These are phyloP conservation scores for Penicillium concentricum DNA, from an alignment of 2,329 filamentous ascomycete species.

Conservation along the genomic window DNA sequence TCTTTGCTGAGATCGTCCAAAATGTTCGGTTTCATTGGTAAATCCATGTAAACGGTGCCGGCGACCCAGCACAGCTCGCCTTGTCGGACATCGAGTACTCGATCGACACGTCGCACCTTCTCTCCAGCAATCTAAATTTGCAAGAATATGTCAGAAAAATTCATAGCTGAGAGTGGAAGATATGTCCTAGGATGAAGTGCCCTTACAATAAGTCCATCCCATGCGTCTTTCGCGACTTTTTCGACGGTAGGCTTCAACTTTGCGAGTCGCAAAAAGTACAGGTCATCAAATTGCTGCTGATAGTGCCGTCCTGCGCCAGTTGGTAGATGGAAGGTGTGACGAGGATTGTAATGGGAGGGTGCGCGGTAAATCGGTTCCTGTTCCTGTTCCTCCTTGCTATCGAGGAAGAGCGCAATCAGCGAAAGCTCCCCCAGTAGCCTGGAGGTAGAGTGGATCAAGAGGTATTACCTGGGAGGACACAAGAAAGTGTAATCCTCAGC, in stretches of 20 bases:
- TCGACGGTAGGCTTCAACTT: constrained; percentile 85
- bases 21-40: constrained; percentile 94
- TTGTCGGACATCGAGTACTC: constrained; percentile 92
- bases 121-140: constrained; percentile 67
- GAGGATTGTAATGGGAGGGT: constrained; percentile 67
- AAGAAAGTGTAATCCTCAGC: constrained; percentile 27
- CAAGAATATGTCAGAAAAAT: not conserved
- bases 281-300: constrained; percentile 92
- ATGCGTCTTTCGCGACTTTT: constrained; percentile 68
- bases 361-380: constrained; percentile 52
- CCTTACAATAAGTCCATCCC: constrained; percentile 67
- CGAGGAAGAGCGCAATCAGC: constrained; percentile 13
- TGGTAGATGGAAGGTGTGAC: constrained; percentile 71
- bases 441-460: not conserved
- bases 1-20: constrained; percentile 93
- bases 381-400: constrained; percentile 38
- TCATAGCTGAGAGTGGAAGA: not conserved
- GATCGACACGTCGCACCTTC: constrained; percentile 70
- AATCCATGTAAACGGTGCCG: constrained; percentile 95
- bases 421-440: not conserved
- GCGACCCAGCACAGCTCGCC: constrained; percentile 93
- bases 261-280: constrained; percentile 91
- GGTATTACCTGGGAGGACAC: constrained; percentile 28
- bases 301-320: constrained; percentile 67
- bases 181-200: not conserved